Evolutionary conservation across 495 filamentous ascomycete genomes (phyloP).

Genomic region (Baudoinia panamericana): DNA sequence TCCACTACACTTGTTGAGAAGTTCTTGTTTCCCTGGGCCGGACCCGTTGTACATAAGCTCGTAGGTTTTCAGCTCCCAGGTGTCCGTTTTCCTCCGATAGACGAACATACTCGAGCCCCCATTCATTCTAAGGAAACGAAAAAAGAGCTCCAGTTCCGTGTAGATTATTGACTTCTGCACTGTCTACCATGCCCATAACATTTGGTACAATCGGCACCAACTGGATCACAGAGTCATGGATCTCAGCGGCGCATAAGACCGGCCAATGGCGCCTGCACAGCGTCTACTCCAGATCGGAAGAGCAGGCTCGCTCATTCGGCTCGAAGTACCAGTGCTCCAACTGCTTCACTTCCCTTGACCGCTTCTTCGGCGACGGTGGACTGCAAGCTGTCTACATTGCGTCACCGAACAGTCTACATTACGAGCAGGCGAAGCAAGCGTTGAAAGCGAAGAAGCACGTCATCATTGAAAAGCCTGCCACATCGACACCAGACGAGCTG

Average conservation of each 20-base stretch:
- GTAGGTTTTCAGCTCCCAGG: too few relatives aligned
- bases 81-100: too few relatives aligned
- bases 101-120: too few relatives aligned
- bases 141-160: too few relatives aligned
- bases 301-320: slow-evolving; percentile 23
- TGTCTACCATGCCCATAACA: slow-evolving; percentile 8
- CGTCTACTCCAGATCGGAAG: slow-evolving; percentile 27
- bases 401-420: slow-evolving; percentile 37
- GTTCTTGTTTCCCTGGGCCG: too few relatives aligned
- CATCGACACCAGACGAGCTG: slow-evolving; percentile 32
- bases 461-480: slow-evolving; percentile 38
- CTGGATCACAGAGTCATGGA: slow-evolving; percentile 31
- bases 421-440: slow-evolving; percentile 33
- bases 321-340: slow-evolving; percentile 18
- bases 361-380: slow-evolving; percentile 26
- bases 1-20: too few relatives aligned
- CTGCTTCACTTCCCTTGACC: slow-evolving; percentile 21
- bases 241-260: slow-evolving; percentile 25
- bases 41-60: too few relatives aligned
- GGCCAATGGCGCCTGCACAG: slow-evolving; percentile 24
- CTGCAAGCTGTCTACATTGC: slow-evolving; percentile 40
- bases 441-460: slow-evolving; percentile 37
- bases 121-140: too few relatives aligned
- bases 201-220: slow-evolving; percentile 22
- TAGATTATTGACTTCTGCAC: too few relatives aligned